These are phyloP conservation scores for Exophiala bonariae DNA, from an alignment of 2,329 filamentous ascomycete species.

Conservation along the genomic window DNA sequence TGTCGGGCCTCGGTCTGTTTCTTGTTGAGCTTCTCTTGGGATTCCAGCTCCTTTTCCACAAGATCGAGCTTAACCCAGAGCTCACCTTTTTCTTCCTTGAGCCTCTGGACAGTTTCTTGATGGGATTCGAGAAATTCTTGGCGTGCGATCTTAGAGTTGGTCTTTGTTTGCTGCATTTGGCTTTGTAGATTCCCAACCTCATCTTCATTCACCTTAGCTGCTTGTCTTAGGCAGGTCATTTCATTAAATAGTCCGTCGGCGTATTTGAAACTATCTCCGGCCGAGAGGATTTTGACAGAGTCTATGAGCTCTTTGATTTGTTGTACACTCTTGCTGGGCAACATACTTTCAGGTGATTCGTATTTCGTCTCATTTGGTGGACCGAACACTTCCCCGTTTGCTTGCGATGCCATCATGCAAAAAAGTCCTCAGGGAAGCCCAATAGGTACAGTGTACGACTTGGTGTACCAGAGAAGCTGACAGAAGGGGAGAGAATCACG, in stretches of 20 bases:
- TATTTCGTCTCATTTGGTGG: neutral
- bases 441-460: neutral
- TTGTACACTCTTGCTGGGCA: neutral
- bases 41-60: neutral
- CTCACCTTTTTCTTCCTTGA: neutral
- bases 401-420: constrained; percentile 1
- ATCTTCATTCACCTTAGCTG: neutral
- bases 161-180: constrained; percentile 1
- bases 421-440: neutral
- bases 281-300: constrained; percentile 1
- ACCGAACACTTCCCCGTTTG: neutral
- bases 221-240: neutral
- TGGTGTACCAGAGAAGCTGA: neutral
- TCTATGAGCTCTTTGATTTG: constrained; percentile 2
- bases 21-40: neutral
- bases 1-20: constrained; percentile 1
- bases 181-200: neutral
- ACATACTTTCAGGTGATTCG: neutral
- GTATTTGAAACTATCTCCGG: neutral
- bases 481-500: neutral
- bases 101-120: neutral
- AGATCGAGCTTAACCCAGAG: constrained; percentile 2
- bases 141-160: neutral
- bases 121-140: constrained; percentile 1
- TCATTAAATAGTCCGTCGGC: neutral